Evolutionary conservation across 306 rosid species (phyloP), one percentile per base, ranked within the genome.

Genomic region (Lathyrus oleraceus): DNA sequence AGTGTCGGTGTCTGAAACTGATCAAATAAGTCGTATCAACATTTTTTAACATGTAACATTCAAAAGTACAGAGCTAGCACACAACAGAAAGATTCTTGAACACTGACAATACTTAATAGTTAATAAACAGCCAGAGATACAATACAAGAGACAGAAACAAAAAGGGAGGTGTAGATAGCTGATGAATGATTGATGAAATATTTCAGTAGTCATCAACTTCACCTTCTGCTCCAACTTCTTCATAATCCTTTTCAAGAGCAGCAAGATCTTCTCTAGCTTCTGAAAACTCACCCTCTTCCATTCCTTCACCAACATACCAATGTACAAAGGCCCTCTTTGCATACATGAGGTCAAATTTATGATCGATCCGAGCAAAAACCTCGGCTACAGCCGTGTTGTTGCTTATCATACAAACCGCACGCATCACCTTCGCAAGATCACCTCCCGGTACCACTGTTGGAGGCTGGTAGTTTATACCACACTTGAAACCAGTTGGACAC

Each of bases 401-500:
- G 82, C 91, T 86, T 82, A 86, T 86, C 95, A 88, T 88, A 10
- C 95, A 88, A 20, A 88, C 91, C 0, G 89, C 95, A 1, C 89
- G 82, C 82, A 80, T 84, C 79, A 88, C 95, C 86, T 78, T 86
- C 5, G 91, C 95, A 38, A 89, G 96, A 78, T 89, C 96, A 27
- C 96, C 96, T 19, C 84, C 93, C 13, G 91, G 96, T 32, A 89
- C 96, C 30, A 85, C 91, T 1, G 87, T 73, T 27, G 93, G 92
- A 36, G 96, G 86, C 79, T 89, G 89, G 76, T 89, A 89, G 84
- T 87, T 89, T 16, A 89, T 89, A 5, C 93, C 96, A 54, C 96
- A 89, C 78, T 89, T 89, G 89, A 89, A 89, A 60, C 96, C 96
- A 40, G 96, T 89, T 52, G 96, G 96, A 51, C 95, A 86, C 91